These are phyloP conservation scores for Penicillium salamii DNA, from an alignment of 495 filamentous ascomycete species.

Conservation along the genomic window DNA sequence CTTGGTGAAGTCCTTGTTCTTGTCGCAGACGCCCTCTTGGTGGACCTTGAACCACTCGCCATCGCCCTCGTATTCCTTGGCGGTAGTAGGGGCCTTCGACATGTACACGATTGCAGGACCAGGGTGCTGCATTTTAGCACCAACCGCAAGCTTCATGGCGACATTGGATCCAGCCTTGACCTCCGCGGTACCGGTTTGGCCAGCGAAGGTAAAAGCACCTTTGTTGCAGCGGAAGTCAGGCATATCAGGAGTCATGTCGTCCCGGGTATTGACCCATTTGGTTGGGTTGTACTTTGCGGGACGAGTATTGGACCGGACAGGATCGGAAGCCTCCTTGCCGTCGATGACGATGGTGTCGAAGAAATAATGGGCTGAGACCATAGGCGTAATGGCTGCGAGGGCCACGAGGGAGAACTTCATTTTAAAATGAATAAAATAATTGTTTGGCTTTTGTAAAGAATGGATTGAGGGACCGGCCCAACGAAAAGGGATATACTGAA, in stretches of 20 bases:
- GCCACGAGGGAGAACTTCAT: too few relatives aligned
- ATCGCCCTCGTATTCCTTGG: conserved; percentile 34
- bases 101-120: conserved; percentile 40
- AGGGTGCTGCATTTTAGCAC: conserved; percentile 14
- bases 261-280: conserved; percentile 16
- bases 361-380: neutral
- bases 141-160: conserved; percentile 23
- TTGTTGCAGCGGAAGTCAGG: conserved; percentile 23
- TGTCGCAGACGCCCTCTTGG: conserved; percentile 19
- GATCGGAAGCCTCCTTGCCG: neutral
- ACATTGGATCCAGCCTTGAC: conserved; percentile 20
- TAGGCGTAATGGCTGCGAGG: too few relatives aligned
- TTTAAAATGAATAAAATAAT: too few relatives aligned
- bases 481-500: too few relatives aligned
- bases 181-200: conserved; percentile 19
- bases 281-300: conserved; percentile 17
- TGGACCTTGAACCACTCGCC: conserved; percentile 51
- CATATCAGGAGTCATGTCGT: conserved; percentile 21
- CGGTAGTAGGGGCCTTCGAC: conserved; percentile 43
- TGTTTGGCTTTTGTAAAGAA: too few relatives aligned
- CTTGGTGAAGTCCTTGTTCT: conserved; percentile 30
- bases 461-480: too few relatives aligned
- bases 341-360: neutral
- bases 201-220: conserved; percentile 19
- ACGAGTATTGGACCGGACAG: conserved; percentile 13